Evolutionary conservation across 2,329 filamentous ascomycete genomes (phyloP), one percentile per base, ranked within the genome.

Genomic region (Didymella pomorum): DNA sequence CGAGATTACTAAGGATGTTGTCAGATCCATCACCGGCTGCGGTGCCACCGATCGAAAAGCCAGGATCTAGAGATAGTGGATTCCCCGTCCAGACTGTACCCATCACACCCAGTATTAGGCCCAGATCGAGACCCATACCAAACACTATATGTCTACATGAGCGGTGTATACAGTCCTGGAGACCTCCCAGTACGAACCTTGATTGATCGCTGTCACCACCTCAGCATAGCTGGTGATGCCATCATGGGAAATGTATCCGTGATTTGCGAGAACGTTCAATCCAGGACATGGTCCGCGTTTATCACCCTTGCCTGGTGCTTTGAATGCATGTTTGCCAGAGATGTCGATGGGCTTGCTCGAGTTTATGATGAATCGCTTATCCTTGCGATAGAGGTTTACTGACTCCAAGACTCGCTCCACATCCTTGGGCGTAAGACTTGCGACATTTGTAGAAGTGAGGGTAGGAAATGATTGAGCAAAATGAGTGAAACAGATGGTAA

Each of bases 81-180:
- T 85, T 81, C 1, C 84, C 83, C 1, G 79, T 79, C 62, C 79
- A 80, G 11, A 81, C 78, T 14, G 80, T 81, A 7, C 81, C 81
- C 70, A 82, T 78, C 4, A 80, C 70, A n/a, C 79, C 76, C 0
- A 69, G 58, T 12, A 68, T 43, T 3, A 82, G 70, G 50, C 78
- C 76, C 3, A 78, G 74, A 58, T 80, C 76, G 39, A 68, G 65
- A 28, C 78, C 78, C 82, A 84, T 84, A 18, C 65, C 65, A 12
- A 67, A 82, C 1, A 84, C 81, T 69, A 21, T 1, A 37, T 42
- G 35, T 4, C 4, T 21, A 18, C 26, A 23, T 26, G 9, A 31
- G 29, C 33, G 14, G 9, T n/a, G 2, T 28, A n/a, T 44, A 14
- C 31, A 39, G 11, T 21, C 25, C 23, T 18, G 14, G 16, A 8